Conservation (phyloP, 495 filamentous ascomycete genomes). For the Parathielavia appendiculata region DNA sequence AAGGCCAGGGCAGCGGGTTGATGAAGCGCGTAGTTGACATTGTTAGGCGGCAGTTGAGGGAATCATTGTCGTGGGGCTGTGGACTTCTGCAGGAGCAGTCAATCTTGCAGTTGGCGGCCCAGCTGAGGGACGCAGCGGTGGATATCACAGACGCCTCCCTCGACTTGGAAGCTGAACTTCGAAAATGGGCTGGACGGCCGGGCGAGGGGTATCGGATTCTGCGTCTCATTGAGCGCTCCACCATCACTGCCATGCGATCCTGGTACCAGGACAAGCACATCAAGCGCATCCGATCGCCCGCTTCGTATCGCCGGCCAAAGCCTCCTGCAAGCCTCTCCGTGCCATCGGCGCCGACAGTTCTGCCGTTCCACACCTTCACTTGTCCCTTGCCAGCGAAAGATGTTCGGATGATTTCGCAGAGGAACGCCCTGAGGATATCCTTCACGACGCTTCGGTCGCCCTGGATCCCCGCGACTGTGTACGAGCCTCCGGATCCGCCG, state of each 20-base stretch:
- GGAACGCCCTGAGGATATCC: conserved; percentile 90
- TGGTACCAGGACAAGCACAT: conserved; percentile 87
- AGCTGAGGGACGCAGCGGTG: conserved; percentile 38
- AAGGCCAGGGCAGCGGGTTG: conserved; percentile 66
- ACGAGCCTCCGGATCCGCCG: conserved; percentile 76
- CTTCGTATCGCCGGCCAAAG: conserved; percentile 67
- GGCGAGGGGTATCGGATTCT: conserved; percentile 89
- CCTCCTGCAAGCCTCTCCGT: conserved; percentile 70
- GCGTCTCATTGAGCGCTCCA: conserved; percentile 81
- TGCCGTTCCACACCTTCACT: conserved; percentile 99
- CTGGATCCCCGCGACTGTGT: conserved; percentile 81
- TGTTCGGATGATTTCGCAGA: conserved; percentile 89
- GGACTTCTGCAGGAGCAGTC: conserved; percentile 58
- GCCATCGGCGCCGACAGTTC: conserved; percentile 86
- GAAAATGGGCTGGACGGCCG: conserved; percentile 65
- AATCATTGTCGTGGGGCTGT: conserved; percentile 83
- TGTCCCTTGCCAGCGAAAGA: conserved; percentile 90
- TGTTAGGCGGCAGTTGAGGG: conserved; percentile 81
- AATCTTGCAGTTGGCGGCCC: conserved; percentile 41
- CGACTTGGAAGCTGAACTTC: conserved; percentile 43
- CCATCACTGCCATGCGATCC: conserved; percentile 66
- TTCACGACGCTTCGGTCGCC: conserved; percentile 77
- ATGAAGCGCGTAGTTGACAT: conserved; percentile 95
- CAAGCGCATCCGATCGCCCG: conserved; percentile 50
- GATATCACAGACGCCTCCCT: conserved; percentile 25